These are phyloP conservation scores for Globisporangium camurandrum DNA, from an alignment of 352 stramenopile genomes.

Conservation along the genomic window DNA sequence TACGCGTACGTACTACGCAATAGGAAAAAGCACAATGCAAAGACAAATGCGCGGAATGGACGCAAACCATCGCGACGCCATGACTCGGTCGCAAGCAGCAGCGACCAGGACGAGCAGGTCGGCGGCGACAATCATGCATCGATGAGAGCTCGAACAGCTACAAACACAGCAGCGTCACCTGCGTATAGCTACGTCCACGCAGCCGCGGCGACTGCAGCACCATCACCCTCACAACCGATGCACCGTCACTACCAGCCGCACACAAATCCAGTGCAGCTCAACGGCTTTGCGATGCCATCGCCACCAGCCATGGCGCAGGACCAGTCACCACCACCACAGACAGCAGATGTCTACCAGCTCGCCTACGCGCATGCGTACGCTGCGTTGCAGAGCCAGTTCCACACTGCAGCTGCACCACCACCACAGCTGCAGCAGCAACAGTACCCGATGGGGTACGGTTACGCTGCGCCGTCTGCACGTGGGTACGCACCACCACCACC, in stretches of 20 bases:
- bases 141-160: not conserved
- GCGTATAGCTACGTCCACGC: too few species aligned
- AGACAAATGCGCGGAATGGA: conserved; percentile 7
- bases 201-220: not conserved
- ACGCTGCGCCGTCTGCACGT: conserved; percentile 5
- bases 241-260: not conserved
- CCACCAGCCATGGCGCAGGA: too few species aligned
- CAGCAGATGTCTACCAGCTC: conserved; percentile 51
- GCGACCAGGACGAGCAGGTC: conserved; percentile 16
- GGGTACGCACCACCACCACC: conserved; percentile 16
- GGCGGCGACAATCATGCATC: conserved; percentile 1
- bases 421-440: conserved; percentile 5
- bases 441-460: conserved; percentile 8
- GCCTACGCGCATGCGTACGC: conserved; percentile 67
- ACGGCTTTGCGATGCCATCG: conserved; percentile 3
- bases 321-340: not conserved
- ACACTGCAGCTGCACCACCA: conserved; percentile 19
- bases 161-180: not conserved
- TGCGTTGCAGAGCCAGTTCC: conserved; percentile 50
- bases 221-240: not conserved
- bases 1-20: not conserved
- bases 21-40: conserved; percentile 18
- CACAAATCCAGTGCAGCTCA: not conserved
- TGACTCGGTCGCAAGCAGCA: conserved; percentile 16
- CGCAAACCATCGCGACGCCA: conserved; percentile 19